Evolutionary conservation across 2,329 filamentous ascomycete species (phyloP).

Genomic region (Cadophora sp.): DNA sequence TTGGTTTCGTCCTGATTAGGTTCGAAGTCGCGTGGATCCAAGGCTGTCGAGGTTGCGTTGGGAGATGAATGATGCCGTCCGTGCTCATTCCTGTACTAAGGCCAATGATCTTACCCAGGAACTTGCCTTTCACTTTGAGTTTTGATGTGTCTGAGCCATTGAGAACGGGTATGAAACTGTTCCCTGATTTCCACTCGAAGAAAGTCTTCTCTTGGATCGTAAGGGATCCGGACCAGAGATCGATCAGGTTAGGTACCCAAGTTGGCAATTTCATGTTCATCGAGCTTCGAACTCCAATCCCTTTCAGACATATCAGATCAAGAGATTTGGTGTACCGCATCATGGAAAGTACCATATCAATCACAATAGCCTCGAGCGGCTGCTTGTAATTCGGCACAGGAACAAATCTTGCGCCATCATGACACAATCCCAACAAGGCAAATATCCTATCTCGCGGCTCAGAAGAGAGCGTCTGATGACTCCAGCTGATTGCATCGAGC

Average conservation of each 20-base stretch:
- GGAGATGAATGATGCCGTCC: background rate
- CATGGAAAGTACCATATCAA: constrained; percentile 22
- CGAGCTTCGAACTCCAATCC: background rate
- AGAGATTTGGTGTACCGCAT: constrained; percentile 15
- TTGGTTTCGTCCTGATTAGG: background rate
- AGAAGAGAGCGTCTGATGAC: constrained; percentile 16
- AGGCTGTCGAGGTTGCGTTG: background rate
- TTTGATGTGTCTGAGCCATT: background rate
- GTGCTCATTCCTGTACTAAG: constrained; percentile 1
- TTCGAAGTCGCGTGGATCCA: constrained; percentile 3
- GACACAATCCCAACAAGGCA: constrained; percentile 25
- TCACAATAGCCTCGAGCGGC: constrained; percentile 17
- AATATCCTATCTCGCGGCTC: constrained; percentile 30
- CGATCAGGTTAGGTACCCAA: constrained; percentile 16
- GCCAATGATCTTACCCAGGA: background rate
- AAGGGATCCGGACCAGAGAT: constrained; percentile 17
- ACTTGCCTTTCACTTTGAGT: background rate
- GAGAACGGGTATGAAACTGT: constrained; percentile 12
- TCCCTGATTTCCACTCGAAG: constrained; percentile 8
- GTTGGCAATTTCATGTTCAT: background rate
- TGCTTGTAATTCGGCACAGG: constrained; percentile 29
- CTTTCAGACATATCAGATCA: constrained; percentile 25
- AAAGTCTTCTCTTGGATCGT: constrained; percentile 21
- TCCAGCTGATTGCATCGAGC: constrained; percentile 21
- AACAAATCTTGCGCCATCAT: constrained; percentile 21